A percentile compares a stretch with the other conserved stretches of the same genome.
Conservation (phyloP, 1,284 basidiomycete species). For the Cerioporus squamosus region DNA sequence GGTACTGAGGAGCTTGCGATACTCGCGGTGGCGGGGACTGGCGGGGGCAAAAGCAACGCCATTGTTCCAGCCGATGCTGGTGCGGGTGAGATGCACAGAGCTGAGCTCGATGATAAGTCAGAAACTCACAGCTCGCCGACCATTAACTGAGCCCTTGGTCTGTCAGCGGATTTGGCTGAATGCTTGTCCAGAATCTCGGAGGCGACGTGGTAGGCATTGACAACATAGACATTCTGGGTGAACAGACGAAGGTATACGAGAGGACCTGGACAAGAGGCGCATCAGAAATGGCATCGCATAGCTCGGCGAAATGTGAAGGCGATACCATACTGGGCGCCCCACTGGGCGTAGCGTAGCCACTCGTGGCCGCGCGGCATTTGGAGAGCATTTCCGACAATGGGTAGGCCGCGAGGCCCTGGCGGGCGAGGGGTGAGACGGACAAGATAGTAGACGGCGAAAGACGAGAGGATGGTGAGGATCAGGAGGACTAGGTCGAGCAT, state of each 20-base stretch:
- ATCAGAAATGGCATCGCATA: background rate
- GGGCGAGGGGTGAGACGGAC: background rate
- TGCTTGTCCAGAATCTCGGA: slow-evolving; percentile 20
- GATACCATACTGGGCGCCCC: slow-evolving; percentile 14
- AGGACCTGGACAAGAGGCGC: background rate
- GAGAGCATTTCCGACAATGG: slow-evolving; percentile 20
- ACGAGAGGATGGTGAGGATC: background rate
- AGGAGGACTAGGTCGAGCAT: background rate
- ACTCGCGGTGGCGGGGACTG: slow-evolving; percentile 10
- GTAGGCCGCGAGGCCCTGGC: slow-evolving; percentile 19
- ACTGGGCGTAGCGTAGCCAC: slow-evolving; percentile 10
- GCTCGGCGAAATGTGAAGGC: background rate
- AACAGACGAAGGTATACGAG: slow-evolving; percentile 15
- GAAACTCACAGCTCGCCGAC: background rate
- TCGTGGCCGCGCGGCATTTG: slow-evolving; percentile 13
- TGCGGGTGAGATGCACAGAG: background rate
- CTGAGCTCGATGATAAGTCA: background rate
- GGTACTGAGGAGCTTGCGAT: slow-evolving; percentile 4
- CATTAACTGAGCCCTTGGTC: slow-evolving; percentile 10
- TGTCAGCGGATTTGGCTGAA: slow-evolving; percentile 19
- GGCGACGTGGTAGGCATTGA: slow-evolving; percentile 18
- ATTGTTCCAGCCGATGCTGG: slow-evolving; percentile 19
- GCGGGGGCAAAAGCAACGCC: slow-evolving; percentile 7
- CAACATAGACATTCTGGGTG: slow-evolving; percentile 13
- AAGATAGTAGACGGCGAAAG: background rate